Base-by-base conservation (phyloP, 345 rosid species). In the Odontarrhena argentea region DNA sequence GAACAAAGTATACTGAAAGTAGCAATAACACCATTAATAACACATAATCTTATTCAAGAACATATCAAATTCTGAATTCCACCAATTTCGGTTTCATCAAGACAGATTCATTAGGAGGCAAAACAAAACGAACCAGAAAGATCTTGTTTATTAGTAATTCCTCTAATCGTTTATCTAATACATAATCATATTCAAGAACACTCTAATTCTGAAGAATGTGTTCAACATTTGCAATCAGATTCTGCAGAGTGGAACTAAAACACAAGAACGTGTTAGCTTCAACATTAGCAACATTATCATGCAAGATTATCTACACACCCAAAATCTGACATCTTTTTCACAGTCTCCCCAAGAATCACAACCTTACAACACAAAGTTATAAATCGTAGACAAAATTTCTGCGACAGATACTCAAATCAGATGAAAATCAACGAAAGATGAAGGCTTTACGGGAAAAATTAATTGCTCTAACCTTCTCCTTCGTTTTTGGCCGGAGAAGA, bases 401-500 rank as follows among this genome's bases (percentile, higher is more conserved):
- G 22, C 22, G 22, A 18, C 1, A 14, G 24, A 13, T 13, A 28
- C 22, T 6, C 13, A 37, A n/a, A 9, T 15, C 12, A 35, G 30
- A 18, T 18, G 22, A 18, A n/a, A n/a, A n/a, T n/a, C n/a, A n/a
- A n/a, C n/a, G n/a, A n/a, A n/a, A n/a, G n/a, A n/a, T n/a, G n/a
- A n/a, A n/a, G n/a, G n/a, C n/a, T n/a, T n/a, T 36, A 46, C 13
- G 8, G 4, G 4, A 43, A 14, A 50, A 24, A 26, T 11, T 2
- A 9, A 14, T 52, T 47, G 24, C 13, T 4, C 60, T 62, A 7
- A 63, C 74, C 78, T 48, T 42, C 61, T 24, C 55, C 47, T 43
- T 63, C 74, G 3, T 25, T 38, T 50, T 22, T 57, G 10, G 78
- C 75, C 24, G 46, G 67, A 11, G 78, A 75, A 25, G 78, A 75